Base-by-base conservation (phyloP, 2,329 filamentous ascomycete genomes). In the Diaporthe humulicola region DNA sequence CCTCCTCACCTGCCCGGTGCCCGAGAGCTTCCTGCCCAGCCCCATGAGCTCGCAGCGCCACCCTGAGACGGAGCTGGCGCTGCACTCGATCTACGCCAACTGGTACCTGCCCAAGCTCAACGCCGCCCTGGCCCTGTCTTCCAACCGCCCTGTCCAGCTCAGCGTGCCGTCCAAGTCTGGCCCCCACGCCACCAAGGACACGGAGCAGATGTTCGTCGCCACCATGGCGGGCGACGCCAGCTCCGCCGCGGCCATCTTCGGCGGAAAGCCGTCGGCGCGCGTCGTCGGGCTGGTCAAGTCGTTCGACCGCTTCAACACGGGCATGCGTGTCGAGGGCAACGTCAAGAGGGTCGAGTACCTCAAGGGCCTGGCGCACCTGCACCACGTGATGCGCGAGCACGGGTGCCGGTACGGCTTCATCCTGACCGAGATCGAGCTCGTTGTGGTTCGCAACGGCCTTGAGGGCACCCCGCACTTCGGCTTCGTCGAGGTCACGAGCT, bases 361-460 rank as follows among this genome's bases (percentile, higher is more conserved):
- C 28, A 93, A 94, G 69, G 95, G 95, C 1, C 91, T 98, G 7
- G 90, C 95, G 0, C 95, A 97, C 79, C 87, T 98, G 58, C 96
- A 98, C 84, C 91, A 94, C 81, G 92, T 93, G 81, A 98, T 98
- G 95, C 95, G 96, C 83, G 95, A 98, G 85, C 94, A 98, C 85
- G 92, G 93, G 78, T 97, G 95, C 82, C 93, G 96, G 75, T 98
- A 98, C 83, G 96, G 96, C 72, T 98, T 98, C 87, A 96, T 98
- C 83, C 92, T 98, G 81, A 98, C 95, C 1, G 96, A 98, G 85
- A 98, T 98, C 79, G 96, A 98, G 85, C 92, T 98, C 12, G 93
- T 98, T 52, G 92, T 97, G 79, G 95, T 98, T 1, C 94, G 96
- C 80, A 94, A 94, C 78, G 95, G 96, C 70, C 90, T 82, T 78